Evolutionary conservation across 2,329 filamentous ascomycete species (phyloP), one percentile per base, ranked within the genome.

Genomic region (Bimuria novae-zelandiae): DNA sequence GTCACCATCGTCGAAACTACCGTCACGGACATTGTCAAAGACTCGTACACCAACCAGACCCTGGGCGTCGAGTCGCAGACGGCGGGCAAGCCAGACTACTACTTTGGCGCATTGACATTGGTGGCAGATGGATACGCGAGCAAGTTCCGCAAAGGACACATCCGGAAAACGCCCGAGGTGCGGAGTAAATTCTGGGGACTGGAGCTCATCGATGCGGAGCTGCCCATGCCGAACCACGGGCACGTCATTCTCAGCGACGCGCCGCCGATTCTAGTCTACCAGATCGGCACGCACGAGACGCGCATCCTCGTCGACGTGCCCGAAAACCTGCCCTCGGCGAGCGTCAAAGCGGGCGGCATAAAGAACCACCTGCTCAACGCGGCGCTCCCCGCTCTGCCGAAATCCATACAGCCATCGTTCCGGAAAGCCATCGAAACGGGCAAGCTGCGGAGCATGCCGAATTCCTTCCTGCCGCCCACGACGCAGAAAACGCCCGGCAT

Each of bases 231-330:
- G 1, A 79, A 86, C 57, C 90, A 90, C 71, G 94, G 93, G 17
- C 92, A 96, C 74, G 93, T 99, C 60, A 81, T 97, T 49, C 89
- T 99, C 57, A 88, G 88, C 64, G 84, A 90, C 59, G 83, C 84
- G 40, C 79, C 86, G 0, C 93, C 94, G 0, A 85, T 96, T 29
- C 85, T 99, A 21, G 84, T 99, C 53, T 99, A 99, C 79, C 94
- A 97, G 77, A 99, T 99, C 71, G 93, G 94, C 69, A 89, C 90
- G 4, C 92, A 89, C 76, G 94, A 97, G 77, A 99, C 94, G 1
- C 86, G 94, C 60, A 89, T 89, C 11, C 83, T 99, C 19, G 85
- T 97, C 65, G 92, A 97, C 72, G 86, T 97, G 11, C 93, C 93
- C 4, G 84, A 88, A 25, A 85, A 88, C 67, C 80, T 90, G 1